A percentile compares a stretch with the other conserved stretches of the same genome.
These are phyloP conservation scores for Diphasiastrum complanatum DNA, from an alignment of 83 land plant species.

Conservation along the genomic window DNA sequence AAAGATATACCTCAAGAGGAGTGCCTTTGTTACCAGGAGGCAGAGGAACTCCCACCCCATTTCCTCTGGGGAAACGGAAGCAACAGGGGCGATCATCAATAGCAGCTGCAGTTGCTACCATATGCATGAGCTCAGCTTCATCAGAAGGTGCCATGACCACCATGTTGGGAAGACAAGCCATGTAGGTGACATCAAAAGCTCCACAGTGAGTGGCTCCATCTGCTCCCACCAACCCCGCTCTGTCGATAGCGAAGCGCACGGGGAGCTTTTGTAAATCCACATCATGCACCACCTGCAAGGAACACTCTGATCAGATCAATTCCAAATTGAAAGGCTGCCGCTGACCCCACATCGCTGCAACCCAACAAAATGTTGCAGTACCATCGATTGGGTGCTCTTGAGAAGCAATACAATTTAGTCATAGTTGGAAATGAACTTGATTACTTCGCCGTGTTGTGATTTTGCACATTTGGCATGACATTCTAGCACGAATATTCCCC, in stretches of 20 bases:
- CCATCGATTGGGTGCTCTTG: too few relatives aligned
- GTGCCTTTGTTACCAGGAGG: conserved; percentile 19
- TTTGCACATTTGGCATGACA: too few relatives aligned
- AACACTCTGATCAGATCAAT: neutral
- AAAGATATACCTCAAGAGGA: conserved; percentile 18
- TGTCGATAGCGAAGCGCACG: conserved; percentile 23
- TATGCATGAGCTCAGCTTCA: conserved; percentile 29
- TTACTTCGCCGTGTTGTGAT: too few relatives aligned
- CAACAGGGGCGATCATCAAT: conserved; percentile 27
- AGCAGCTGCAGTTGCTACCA: conserved; percentile 25
- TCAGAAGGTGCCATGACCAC: conserved; percentile 27
- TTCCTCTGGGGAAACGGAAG: conserved; percentile 22
- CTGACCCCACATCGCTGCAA: neutral
- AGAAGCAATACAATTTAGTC: too few relatives aligned
- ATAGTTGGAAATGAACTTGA: too few relatives aligned
- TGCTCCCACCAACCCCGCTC: conserved; percentile 24
- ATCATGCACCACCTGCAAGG: conserved; percentile 25
- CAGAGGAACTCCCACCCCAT: conserved; percentile 18
- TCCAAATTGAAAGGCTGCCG: neutral
- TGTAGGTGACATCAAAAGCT: conserved; percentile 26
- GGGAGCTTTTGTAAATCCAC: conserved; percentile 24
- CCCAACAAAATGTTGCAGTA: too few relatives aligned
- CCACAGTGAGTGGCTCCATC: conserved; percentile 29
- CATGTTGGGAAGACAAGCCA: conserved; percentile 29
- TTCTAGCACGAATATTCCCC: too few relatives aligned